A percentile compares a stretch with the other conserved stretches of the same genome.
phyloP scores from a whole-genome alignment of 2,329 filamentous ascomycete species.

The Aspergillus sclerotialis region DNA sequence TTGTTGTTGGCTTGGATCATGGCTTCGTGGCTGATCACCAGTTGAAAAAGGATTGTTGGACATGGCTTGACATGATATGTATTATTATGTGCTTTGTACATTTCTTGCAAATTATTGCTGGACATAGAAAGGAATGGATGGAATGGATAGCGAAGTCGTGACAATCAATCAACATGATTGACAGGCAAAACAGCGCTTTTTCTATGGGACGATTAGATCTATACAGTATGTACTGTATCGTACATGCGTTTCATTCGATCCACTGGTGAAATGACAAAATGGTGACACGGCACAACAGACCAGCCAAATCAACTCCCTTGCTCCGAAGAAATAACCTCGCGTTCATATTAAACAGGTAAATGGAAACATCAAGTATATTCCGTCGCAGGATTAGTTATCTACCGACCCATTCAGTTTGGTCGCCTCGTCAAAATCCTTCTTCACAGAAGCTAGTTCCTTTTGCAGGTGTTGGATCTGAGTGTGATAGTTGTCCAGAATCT shows the following conservation, averaged over 20 bases:
- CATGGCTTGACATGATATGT: no score
- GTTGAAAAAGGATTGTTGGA: no score
- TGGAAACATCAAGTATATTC: constrained; percentile 6
- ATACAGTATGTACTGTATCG: no score
- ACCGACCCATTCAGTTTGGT: constrained; percentile 30
- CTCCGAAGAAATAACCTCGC: constrained; percentile 4
- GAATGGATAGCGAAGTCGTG: constrained; percentile 3
- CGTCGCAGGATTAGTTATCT: constrained; percentile 9
- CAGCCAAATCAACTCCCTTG: constrained; percentile 2
- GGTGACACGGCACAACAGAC: no score
- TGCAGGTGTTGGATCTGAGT: constrained; percentile 50
- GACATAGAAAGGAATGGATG: constrained; percentile 12
- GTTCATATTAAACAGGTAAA: constrained; percentile 8
- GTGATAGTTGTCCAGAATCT: constrained; percentile 47
- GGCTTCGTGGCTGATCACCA: no score
- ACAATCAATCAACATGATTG: no score
- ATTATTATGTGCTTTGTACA: constrained; percentile 32
- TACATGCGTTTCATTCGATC: no score
- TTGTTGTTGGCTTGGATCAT: no score
- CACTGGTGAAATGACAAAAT: no score
- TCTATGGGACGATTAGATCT: constrained; percentile 1
- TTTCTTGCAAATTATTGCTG: constrained; percentile 12
- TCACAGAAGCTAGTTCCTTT: constrained; percentile 53
- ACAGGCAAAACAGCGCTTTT: constrained; percentile 7
- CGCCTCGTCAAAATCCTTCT: constrained; percentile 54